Evolutionary conservation across 371 early-diverging fungal species (phyloP), one percentile per base, ranked within the genome.

Genomic region (Gilbertella persicaria): DNA sequence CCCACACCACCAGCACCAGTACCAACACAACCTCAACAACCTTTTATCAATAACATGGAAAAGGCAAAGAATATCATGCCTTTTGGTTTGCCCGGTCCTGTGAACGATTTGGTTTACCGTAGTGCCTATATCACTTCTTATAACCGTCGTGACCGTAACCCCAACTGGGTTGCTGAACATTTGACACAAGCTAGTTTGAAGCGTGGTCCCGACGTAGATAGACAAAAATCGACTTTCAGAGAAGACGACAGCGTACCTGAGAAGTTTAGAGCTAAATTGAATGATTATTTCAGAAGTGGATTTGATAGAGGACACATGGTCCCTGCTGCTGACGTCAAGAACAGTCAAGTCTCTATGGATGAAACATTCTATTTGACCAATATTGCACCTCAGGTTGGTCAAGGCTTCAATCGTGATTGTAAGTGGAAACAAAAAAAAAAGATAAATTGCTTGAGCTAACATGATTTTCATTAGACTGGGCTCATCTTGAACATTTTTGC

Each of bases 271-370:
- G 87, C 88, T 9, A 80, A 73, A 50, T 70, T 91, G 36, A 55
- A 66, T 9, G 92, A 90, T 67, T 92, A 91, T 58, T 73, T 75
- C 60, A 65, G 75, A 36, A 85, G 87, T 21, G 87, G 87, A 19
- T 93, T 85, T 62, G 92, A 91, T 62, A 83, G 93, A 53, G 92
- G 92, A 45, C 93, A 92, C 50, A 84, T 91, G 89, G 90, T 75
- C 2, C 90, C 91, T n/a, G 92, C 92, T 4, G 91, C 88, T 1
- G 90, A 93, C 60, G 84, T 84, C 58, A 90, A 88, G 66, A 73
- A 67, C 56, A 73, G 80, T 14, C 80, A 86, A 52, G 63, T 59
- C n/a, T 79, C 88, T 16, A 86, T 90, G 91, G 72, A 88, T 48
- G 91, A 91, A 41, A 93, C 92, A 2, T 91, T 91, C 51, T 72